A percentile compares a stretch with the other conserved stretches of the same genome.
phyloP scores from a whole-genome alignment of 2,329 filamentous ascomycete genomes.

The Cryphonectria japonica region DNA sequence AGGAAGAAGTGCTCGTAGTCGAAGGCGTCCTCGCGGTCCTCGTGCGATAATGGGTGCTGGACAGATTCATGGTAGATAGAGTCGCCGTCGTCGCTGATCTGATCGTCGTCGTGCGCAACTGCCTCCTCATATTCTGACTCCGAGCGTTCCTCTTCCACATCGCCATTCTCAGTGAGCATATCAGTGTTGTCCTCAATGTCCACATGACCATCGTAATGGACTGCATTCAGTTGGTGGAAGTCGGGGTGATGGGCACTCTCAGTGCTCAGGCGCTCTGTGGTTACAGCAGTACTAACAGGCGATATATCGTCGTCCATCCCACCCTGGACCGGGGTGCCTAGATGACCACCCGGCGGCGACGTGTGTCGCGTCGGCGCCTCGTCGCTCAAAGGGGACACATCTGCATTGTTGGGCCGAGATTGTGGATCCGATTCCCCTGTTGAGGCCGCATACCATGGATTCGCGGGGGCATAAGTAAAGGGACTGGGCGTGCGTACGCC shows the following conservation, averaged over 20 bases:
- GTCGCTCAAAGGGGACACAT: conserved; percentile 24
- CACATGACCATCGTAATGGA: conserved; percentile 31
- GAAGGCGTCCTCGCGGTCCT: conserved; percentile 92
- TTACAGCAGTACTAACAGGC: conserved; percentile 35
- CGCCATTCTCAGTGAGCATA: conserved; percentile 46
- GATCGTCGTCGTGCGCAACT: conserved; percentile 46
- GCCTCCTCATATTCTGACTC: conserved; percentile 26
- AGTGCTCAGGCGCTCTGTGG: conserved; percentile 33
- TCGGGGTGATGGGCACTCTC: conserved; percentile 33
- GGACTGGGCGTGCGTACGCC: conserved; percentile 77
- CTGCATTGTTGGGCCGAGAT: conserved; percentile 27
- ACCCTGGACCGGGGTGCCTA: conserved; percentile 18
- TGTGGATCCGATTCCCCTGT: conserved; percentile 22
- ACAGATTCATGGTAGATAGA: conserved; percentile 66
- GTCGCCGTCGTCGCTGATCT: conserved; percentile 63
- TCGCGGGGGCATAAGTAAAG: conserved; percentile 70
- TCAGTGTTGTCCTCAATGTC: conserved; percentile 44
- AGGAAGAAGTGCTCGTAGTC: conserved; percentile 97
- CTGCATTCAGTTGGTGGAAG: conserved; percentile 37
- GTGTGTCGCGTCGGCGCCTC: conserved; percentile 15
- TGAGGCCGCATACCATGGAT: conserved; percentile 53
- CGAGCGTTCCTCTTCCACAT: conserved; percentile 33
- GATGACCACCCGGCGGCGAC: conserved; percentile 33
- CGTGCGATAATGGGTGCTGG: conserved; percentile 72
- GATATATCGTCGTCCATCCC: conserved; percentile 39